These are phyloP conservation scores for Murraya paniculata DNA, from an alignment of 345 rosid genomes.

Conservation along the genomic window DNA sequence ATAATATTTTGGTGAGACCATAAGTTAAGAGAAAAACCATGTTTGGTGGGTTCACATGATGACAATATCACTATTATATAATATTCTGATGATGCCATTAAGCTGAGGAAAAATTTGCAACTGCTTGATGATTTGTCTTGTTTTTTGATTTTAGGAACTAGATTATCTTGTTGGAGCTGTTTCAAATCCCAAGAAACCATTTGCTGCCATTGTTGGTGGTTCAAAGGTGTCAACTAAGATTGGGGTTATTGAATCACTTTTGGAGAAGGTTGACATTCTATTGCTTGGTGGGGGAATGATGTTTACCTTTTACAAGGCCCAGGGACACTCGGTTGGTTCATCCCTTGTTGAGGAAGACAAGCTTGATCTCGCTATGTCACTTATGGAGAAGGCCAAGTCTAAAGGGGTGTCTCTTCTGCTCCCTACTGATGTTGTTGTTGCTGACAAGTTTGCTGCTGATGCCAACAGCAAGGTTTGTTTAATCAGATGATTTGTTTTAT, in stretches of 20 bases:
- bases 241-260: constrained; percentile 90
- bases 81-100: not conserved
- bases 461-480: constrained; percentile 77
- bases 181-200: constrained; percentile 83
- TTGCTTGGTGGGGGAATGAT: constrained; percentile 99
- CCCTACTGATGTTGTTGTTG: constrained; percentile 84
- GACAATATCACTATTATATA: not conserved
- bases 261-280: constrained; percentile 75
- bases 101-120: not conserved
- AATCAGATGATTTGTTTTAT: not conserved
- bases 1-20: not conserved
- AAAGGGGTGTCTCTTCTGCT: constrained; percentile 83
- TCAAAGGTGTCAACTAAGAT: constrained; percentile 92
- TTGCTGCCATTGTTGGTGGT: constrained; percentile 96
- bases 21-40: not conserved
- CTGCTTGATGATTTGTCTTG: not conserved
- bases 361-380: constrained; percentile 75
- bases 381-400: constrained; percentile 86
- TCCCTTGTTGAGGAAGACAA: constrained; percentile 97
- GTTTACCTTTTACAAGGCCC: constrained; percentile 97
- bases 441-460: constrained; percentile 90
- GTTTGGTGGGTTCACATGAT: not conserved
- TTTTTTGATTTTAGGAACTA: constrained; percentile 55
- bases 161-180: constrained; percentile 98
- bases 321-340: constrained; percentile 74